Evolutionary conservation across 352 stramenopile genomes (phyloP), one percentile per base, ranked within the genome.

Genomic region (Globisporangium polare): DNA sequence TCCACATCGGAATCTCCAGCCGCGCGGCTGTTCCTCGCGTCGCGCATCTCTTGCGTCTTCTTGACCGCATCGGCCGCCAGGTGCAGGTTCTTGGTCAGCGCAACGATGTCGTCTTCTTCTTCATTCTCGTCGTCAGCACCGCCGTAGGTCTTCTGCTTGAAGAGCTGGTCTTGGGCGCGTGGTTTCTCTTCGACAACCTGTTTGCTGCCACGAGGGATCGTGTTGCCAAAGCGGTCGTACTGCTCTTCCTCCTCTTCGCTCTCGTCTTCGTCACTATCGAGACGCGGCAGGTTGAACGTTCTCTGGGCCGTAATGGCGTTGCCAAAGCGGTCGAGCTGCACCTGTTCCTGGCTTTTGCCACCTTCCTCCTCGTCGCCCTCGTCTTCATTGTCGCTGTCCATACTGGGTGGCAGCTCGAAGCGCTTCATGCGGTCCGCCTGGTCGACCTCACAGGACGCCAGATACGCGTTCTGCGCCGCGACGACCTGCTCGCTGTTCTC

Each of bases 401-500:
- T 63, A 60, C 73, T 83, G 6, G 85, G 80, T 10, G 85, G 80
- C 49, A 94, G 60, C 10, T 80, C 70, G 33, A 90, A 77, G 1
- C 77, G 73, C n/a, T 75, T 72, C 53, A 69, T 35, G 8, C 84
- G 73, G 42, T 81, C 69, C 33, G 86, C 63, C 9, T 86, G 68
- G 54, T 96, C 83, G 6, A 74, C 72, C 61, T 85, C 74, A 47
- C 83, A 94, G 7, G 75, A 73, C 2, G 74, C 74, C 39, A 93
- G 69, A 56, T 90, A 93, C 18, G 74, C 74, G 22, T 89, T 83
- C 60, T 86, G 90, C 12, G 88, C 87, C 1, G 75, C 75, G 5
- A 95, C 74, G 31, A 97, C 89, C 42, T 92, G 67, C 0, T 68
- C 75, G 60, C 82, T 90, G 42, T 70, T 79, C n/a, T 80, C 70